phyloP scores from a whole-genome alignment of 768 basidiomycete species.

The Trichaptum fuscoviolaceum region DNA sequence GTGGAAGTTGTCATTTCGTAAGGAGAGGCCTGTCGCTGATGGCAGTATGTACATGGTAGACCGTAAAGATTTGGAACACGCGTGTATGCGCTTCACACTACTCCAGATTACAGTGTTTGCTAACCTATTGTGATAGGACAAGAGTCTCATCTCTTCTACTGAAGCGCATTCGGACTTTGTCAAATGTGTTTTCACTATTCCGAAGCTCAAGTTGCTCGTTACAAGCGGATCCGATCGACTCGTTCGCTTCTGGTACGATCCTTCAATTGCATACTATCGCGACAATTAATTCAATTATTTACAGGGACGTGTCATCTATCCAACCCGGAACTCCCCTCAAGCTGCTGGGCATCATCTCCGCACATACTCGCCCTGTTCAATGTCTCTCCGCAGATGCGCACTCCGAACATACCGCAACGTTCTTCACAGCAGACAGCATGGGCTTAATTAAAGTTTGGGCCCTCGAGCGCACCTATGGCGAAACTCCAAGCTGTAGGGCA shows the following conservation, averaged over 20 bases:
- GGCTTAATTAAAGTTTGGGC: constrained; percentile 84
- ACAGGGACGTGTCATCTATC: constrained; percentile 61
- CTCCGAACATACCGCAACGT: constrained; percentile 40
- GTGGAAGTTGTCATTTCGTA: constrained; percentile 27
- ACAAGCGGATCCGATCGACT: constrained; percentile 91
- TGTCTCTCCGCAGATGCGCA: constrained; percentile 53
- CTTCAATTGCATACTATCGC: background rate
- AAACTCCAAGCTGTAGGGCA: constrained; percentile 44
- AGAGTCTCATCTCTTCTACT: constrained; percentile 62
- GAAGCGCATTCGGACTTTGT: constrained; percentile 87
- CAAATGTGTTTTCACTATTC: constrained; percentile 73
- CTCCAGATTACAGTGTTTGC: constrained; percentile 6
- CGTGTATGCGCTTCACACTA: constrained; percentile 40
- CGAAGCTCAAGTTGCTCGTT: constrained; percentile 59
- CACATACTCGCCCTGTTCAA: constrained; percentile 87
- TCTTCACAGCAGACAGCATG: constrained; percentile 91
- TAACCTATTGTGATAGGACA: constrained; percentile 47
- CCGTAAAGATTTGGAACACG: constrained; percentile 83
- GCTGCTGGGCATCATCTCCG: constrained; percentile 65
- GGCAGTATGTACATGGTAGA: constrained; percentile 37
- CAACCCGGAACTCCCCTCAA: constrained; percentile 35
- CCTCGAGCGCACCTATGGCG: constrained; percentile 41
- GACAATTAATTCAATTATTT: background rate
- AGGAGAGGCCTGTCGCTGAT: constrained; percentile 10
- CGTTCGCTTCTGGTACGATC: constrained; percentile 77